Evolutionary conservation across 176 grass and related monocot species (phyloP), one percentile per base, ranked within the genome.

Genomic region (Areca catechu): DNA sequence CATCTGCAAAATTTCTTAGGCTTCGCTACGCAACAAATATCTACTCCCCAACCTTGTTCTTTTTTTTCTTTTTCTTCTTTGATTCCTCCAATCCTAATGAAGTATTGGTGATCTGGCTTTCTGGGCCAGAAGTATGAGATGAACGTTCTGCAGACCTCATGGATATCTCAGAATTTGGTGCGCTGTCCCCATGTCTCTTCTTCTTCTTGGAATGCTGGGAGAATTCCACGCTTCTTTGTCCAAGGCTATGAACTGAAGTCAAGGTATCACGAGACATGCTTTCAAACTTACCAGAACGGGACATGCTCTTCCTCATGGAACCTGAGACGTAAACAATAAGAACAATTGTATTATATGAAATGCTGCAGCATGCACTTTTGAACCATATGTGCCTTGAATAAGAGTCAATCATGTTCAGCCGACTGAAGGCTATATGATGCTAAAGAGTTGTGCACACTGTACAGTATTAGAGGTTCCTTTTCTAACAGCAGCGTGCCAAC

Each of bases 61-160:
- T 50, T 47, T 76, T 81, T 62, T 69, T 85, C 27, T 29, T 29
- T 27, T 80, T 73, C 83, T 77, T 84, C 52, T 74, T 77, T n/a
- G 77, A 71, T 70, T 77, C 47, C 1, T 59, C 75, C 24, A 51
- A 28, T 30, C 71, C 57, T 0, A 47, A 48, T 5, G 30, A 15
- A 3, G 37, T 69, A 65, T 76, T 70, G 62, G 53, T 76, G 22
- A 37, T 56, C 7, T 68, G 18, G 22, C 22, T 70, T 5, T 62
- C 61, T 17, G 16, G 12, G 3, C 52, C 76, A 47, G 18, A 59
- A 60, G 73, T 59, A 27, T 74, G 77, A 57, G 73, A 80, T 19
- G 43, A 58, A 51, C 59, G 73, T 48, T 77, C 20, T 0, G 48
- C 17, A 7, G 65, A 69, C 60, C 72, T 83, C 51, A 27, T 61